Conservation (phyloP, 768 basidiomycete species). For the Mycena amicta region DNA sequence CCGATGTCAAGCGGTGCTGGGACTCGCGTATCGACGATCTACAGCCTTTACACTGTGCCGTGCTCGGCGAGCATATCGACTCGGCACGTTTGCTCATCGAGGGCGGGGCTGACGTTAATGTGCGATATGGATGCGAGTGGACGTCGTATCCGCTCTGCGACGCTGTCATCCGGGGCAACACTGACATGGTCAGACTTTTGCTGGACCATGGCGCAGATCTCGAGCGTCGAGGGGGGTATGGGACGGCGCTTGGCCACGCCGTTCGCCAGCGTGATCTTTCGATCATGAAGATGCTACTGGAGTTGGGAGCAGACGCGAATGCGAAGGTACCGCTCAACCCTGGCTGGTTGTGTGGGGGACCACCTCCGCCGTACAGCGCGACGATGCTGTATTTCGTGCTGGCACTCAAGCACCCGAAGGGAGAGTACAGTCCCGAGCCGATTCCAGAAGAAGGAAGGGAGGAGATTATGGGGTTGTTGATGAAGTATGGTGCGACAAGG, state of each 20-base stretch:
- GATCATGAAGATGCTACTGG: neutral
- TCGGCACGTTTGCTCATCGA: neutral
- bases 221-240: neutral
- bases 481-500: too few relatives aligned
- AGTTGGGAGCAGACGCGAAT: neutral
- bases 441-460: too few relatives aligned
- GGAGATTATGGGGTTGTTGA: too few relatives aligned
- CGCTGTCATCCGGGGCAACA: neutral
- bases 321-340: too few relatives aligned
- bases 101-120: neutral
- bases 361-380: too few relatives aligned
- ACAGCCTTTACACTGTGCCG: neutral
- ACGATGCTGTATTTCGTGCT: too few relatives aligned
- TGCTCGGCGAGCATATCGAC: neutral
- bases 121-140: neutral
- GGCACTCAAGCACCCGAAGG: too few relatives aligned
- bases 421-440: too few relatives aligned
- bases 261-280: neutral
- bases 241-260: neutral
- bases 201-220: neutral
- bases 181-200: neutral
- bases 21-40: neutral
- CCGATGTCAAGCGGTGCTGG: neutral
- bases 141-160: neutral
- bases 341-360: too few relatives aligned